These are phyloP conservation scores for Ogataea angusta DNA, from an alignment of 805 yeast genomes.

Conservation along the genomic window DNA sequence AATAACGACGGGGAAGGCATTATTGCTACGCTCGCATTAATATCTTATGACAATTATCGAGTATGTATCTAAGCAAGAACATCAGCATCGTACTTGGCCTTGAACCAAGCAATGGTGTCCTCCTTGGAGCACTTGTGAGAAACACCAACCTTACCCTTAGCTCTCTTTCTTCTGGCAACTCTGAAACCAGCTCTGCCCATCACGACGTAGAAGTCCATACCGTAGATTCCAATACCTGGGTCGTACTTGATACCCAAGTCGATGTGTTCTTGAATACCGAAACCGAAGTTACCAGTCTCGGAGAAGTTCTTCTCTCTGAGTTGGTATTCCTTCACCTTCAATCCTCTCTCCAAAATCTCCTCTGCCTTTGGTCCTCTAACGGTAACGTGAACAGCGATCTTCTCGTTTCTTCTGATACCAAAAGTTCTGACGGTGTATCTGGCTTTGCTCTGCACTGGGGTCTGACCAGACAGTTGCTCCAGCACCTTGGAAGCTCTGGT, in stretches of 20 bases:
- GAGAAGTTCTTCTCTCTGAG: conserved; percentile 92
- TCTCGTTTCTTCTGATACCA: conserved; percentile 99
- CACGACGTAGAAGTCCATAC: conserved; percentile 99
- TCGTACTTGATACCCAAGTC: conserved; percentile 99
- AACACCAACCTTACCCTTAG: conserved; percentile 84
- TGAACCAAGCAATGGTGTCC: conserved; percentile 98
- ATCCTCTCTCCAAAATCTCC: conserved; percentile 99
- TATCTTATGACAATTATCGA: conserved; percentile 13
- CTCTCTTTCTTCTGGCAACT: conserved; percentile 98
- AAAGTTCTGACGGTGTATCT: conserved; percentile 99
- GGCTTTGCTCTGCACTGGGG: conserved; percentile 99
- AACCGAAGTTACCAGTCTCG: conserved; percentile 99
- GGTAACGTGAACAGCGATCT: conserved; percentile 98
- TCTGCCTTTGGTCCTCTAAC: conserved; percentile 99
- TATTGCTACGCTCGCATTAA: conserved; percentile 1
- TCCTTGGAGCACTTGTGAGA: conserved; percentile 87
- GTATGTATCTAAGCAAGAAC: conserved; percentile 40
- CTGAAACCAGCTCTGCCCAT: conserved; percentile 99
- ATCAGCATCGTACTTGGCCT: conserved; percentile 99
- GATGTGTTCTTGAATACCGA: conserved; percentile 99
- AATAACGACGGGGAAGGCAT: conserved; percentile 1
- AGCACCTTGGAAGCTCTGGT: conserved; percentile 99
- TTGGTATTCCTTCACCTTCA: conserved; percentile 99
- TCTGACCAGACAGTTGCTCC: conserved; percentile 99
- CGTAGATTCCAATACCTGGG: conserved; percentile 99